Evolutionary conservation across 1,284 basidiomycete genomes (phyloP).

Genomic region (Psilocybe mexicana): DNA sequence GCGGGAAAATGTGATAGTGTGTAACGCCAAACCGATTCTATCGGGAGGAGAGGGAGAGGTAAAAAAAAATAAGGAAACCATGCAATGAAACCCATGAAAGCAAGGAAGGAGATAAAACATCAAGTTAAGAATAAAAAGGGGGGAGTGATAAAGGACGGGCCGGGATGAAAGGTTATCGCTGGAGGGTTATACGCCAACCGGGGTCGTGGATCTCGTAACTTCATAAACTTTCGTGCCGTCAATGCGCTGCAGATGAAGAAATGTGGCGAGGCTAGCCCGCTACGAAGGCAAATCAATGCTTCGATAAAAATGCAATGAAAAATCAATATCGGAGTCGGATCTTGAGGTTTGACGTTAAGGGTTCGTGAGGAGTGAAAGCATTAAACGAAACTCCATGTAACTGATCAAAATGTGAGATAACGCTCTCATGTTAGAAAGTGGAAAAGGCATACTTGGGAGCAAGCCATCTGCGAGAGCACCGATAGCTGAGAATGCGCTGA

Average conservation of each 20-base stretch:
- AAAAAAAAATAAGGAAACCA: slow-evolving; percentile 8
- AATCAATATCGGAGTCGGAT: slow-evolving; percentile 6
- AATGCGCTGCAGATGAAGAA: slow-evolving; percentile 15
- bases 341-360: slow-evolving; percentile 17
- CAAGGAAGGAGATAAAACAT: slow-evolving; percentile 18
- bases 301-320: slow-evolving; percentile 4
- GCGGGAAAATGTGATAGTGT: slow-evolving; percentile 4
- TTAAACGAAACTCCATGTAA: slow-evolving; percentile 20
- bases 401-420: slow-evolving; percentile 3
- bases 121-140: slow-evolving; percentile 22
- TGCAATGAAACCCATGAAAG: slow-evolving; percentile 10
- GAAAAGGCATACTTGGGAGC: slow-evolving; percentile 62
- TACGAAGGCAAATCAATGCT: slow-evolving; percentile 14
- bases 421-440: slow-evolving; percentile 41
- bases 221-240: slow-evolving; percentile 25
- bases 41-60: slow-evolving; percentile 8
- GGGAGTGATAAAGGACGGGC: slow-evolving; percentile 16
- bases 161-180: slow-evolving; percentile 22
- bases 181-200: slow-evolving; percentile 36
- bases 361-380: slow-evolving; percentile 4
- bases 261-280: slow-evolving; percentile 4
- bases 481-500: slow-evolving; percentile 69
- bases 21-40: slow-evolving; percentile 17
- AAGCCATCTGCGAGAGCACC: slow-evolving; percentile 55
- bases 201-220: slow-evolving; percentile 24